Evolutionary conservation across 257 asterid genomes (phyloP).

Genomic region (Vinca minor): DNA sequence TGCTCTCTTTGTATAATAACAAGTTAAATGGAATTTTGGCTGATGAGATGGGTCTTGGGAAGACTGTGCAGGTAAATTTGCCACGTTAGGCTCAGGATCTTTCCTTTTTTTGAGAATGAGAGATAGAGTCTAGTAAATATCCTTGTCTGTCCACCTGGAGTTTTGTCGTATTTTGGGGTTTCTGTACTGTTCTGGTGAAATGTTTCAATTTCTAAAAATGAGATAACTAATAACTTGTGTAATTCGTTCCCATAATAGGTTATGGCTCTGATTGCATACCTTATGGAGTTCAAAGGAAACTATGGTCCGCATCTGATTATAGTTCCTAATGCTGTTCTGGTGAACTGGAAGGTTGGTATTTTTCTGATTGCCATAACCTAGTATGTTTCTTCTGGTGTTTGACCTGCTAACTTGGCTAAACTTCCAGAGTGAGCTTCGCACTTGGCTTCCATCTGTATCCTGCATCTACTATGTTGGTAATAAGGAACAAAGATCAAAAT

Average conservation of each 20-base stretch:
- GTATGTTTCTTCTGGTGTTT: conserved; percentile 5
- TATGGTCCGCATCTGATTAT: conserved; percentile 99
- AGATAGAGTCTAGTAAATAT: too few relatives aligned
- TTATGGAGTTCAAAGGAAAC: conserved; percentile 98
- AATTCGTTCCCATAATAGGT: conserved; percentile 47
- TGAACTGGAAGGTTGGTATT: conserved; percentile 91
- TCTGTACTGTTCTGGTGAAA: too few relatives aligned
- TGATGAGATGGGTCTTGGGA: conserved; percentile 99
- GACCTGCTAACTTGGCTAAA: conserved; percentile 25
- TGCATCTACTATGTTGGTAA: conserved; percentile 94
- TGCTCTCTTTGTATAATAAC: conserved; percentile 94
- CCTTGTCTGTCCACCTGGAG: not conserved
- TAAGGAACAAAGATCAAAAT: conserved; percentile 72
- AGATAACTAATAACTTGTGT: not conserved
- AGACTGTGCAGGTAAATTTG: conserved; percentile 96
- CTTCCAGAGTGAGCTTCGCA: conserved; percentile 81
- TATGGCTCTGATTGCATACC: conserved; percentile 89
- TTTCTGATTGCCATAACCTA: conserved; percentile 15
- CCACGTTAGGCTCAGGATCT: too few relatives aligned
- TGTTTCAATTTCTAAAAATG: not conserved
- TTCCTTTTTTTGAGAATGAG: too few relatives aligned
- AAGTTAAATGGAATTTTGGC: conserved; percentile 97
- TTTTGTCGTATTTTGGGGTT: not conserved
- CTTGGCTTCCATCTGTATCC: conserved; percentile 93
- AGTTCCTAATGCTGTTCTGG: conserved; percentile 98